Conservation (phyloP, 2,329 filamentous ascomycete genomes). For the Claviceps sp. region DNA sequence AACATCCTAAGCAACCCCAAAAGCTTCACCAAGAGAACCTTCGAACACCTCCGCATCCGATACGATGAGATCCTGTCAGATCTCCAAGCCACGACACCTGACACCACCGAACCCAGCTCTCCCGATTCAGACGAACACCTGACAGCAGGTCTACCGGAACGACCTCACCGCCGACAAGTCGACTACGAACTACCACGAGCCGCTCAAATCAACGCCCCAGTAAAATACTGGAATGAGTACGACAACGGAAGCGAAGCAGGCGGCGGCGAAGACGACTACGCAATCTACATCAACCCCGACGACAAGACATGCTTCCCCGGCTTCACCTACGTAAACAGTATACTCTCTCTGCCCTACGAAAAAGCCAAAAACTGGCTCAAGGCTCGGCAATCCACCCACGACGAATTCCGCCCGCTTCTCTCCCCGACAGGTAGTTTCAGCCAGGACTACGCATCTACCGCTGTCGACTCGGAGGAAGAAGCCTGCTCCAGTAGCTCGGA, state of each 20-base stretch:
- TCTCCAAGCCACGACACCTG: constrained; percentile 32
- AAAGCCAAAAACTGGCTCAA: constrained; percentile 39
- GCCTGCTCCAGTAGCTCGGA: constrained; percentile 38
- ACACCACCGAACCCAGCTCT: constrained; percentile 26
- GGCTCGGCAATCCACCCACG: constrained; percentile 10
- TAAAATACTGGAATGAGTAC: constrained; percentile 75
- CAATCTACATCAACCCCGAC: constrained; percentile 63
- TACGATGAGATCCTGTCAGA: constrained; percentile 36
- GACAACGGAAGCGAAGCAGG: constrained; percentile 62
- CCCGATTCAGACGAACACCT: constrained; percentile 17
- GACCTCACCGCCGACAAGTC: constrained; percentile 9
- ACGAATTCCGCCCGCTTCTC: constrained; percentile 13
- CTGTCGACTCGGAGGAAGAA: constrained; percentile 27
- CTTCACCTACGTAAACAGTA: constrained; percentile 42
- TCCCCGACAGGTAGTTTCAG: constrained; percentile 6
- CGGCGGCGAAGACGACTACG: constrained; percentile 48
- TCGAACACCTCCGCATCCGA: constrained; percentile 36
- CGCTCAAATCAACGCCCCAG: constrained; percentile 15
- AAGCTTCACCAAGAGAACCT: constrained; percentile 58
- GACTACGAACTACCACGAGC: constrained; percentile 20
- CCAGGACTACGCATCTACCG: constrained; percentile 18
- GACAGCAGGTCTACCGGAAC: constrained; percentile 1
- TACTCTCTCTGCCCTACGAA: constrained; percentile 35
- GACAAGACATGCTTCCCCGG: constrained; percentile 48
- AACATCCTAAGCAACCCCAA: constrained; percentile 52